phyloP scores from a whole-genome alignment of 768 basidiomycete genomes.

The Tylopilus sp. region DNA sequence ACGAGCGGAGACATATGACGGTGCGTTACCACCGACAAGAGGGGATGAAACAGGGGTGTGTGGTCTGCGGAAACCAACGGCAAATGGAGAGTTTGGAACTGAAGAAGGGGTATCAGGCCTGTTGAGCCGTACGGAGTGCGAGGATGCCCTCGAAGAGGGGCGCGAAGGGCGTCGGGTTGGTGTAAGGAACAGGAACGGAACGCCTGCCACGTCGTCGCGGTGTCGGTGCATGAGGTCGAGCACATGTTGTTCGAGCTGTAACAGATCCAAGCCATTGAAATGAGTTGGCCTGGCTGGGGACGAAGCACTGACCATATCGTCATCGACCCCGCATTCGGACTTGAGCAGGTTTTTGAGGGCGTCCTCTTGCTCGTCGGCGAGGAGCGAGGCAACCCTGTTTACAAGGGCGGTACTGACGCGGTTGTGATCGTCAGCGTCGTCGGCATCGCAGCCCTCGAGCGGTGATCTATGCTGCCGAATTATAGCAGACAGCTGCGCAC shows the following conservation, averaged over 20 bases:
- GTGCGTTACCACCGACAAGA: constrained; percentile 52
- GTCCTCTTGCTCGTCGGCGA: constrained; percentile 85
- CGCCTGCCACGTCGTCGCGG: constrained; percentile 77
- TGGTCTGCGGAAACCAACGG: constrained; percentile 69
- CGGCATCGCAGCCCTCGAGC: constrained; percentile 52
- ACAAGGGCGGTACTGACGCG: constrained; percentile 61
- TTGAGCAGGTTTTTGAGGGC: constrained; percentile 75
- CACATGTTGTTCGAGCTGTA: constrained; percentile 80
- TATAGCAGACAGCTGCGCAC: constrained; percentile 74
- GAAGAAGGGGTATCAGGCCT: constrained; percentile 77
- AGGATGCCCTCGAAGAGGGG: constrained; percentile 76
- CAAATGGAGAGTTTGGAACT: constrained; percentile 74
- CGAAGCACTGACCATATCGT: constrained; percentile 54
- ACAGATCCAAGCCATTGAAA: constrained; percentile 21
- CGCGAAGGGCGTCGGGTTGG: constrained; percentile 78
- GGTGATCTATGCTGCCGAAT: constrained; percentile 66
- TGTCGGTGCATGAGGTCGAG: constrained; percentile 96
- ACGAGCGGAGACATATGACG: constrained; percentile 54
- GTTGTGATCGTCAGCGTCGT: constrained; percentile 52
- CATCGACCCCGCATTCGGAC: constrained; percentile 64
- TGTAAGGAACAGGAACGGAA: constrained; percentile 80
- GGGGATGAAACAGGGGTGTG: constrained; percentile 80
- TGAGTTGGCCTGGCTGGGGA: constrained; percentile 8
- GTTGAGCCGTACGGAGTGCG: constrained; percentile 61
- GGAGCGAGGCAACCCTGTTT: constrained; percentile 64